These are phyloP conservation scores for Aspergillus ostianus DNA, from an alignment of 495 filamentous ascomycete species.

Conservation along the genomic window DNA sequence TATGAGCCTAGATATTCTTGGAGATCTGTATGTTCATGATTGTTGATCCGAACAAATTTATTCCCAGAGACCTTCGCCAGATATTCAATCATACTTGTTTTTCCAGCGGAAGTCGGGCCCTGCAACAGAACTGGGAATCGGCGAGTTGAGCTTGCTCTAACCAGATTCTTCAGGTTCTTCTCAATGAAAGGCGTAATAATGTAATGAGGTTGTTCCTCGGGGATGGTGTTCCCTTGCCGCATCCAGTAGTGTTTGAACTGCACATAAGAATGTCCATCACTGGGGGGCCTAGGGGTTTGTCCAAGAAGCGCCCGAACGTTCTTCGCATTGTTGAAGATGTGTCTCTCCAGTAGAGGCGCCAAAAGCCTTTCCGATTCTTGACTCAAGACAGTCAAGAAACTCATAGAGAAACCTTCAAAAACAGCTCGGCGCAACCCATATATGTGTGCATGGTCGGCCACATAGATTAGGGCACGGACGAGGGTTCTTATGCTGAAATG, in stretches of 20 bases:
- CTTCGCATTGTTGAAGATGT: constrained; percentile 67
- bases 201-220: constrained; percentile 79
- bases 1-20: constrained; percentile 98
- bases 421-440: constrained; percentile 87
- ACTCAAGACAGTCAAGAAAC: constrained; percentile 84
- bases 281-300: constrained; percentile 70
- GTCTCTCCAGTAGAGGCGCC: constrained; percentile 74
- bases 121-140: constrained; percentile 95
- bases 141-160: constrained; percentile 85
- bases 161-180: constrained; percentile 88
- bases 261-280: constrained; percentile 76
- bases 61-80: constrained; percentile 94
- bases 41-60: constrained; percentile 97
- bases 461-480: constrained; percentile 86
- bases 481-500: constrained; percentile 95
- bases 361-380: constrained; percentile 74
- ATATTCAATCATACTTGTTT: constrained; percentile 99
- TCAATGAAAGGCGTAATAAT: constrained; percentile 96
- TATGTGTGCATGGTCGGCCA: constrained; percentile 73
- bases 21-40: constrained; percentile 97
- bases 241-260: constrained; percentile 93
- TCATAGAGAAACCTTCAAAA: constrained; percentile 98
- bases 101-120: constrained; percentile 93
- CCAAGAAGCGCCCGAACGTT: constrained; percentile 67
- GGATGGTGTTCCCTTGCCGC: constrained; percentile 61